Base-by-base conservation (phyloP, 2,329 filamentous ascomycete genomes). In the Elsinoe ampelina region DNA sequence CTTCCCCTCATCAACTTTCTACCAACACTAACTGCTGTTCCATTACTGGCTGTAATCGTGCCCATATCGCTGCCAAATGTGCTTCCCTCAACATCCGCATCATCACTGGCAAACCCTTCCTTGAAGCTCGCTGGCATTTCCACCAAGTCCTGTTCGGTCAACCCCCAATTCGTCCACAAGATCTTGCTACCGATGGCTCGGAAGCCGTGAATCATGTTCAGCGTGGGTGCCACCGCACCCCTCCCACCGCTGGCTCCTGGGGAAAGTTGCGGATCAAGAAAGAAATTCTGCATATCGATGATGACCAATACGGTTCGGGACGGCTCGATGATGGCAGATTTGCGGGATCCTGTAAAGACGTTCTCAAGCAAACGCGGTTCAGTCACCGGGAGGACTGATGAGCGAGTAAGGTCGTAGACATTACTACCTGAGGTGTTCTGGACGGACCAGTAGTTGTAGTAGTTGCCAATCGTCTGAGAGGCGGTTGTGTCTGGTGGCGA, bases 271-370 rank as follows among this genome's bases (percentile, higher is more conserved):
- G 65, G 64, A 54, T 68, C 64, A 13, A 67, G 62, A 58, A 66
- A 67, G 61, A 63, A 67, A 59, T 67, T 67, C 50, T 67, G 65
- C 65, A 66, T 67, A 57, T 67, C 65, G 22, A 67, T 63, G 54
- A 66, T 66, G 36, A 65, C 59, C 17, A 66, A 59, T 1, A 64
- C 65, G 1, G 61, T 59, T 5, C 65, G 61, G 42, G 48, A 61
- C 4, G 64, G 61, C 56, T 67, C 65, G 56, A 67, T 64, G 36
- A 62, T 57, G 22, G 65, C 65, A 34, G 60, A 57, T 30, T 63
- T 60, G 36, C 63, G 61, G 11, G 43, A 59, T 10, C 66, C 66
- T 45, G 61, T 59, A 57, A 66, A 66, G 19, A 52, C 48, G 20
- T 52, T 52, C 19, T 65, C 61, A 47, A 68, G 66, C 7, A 63